Base-by-base conservation (phyloP, 805 yeast genomes). In the Torulaspora gathmanii region DNA sequence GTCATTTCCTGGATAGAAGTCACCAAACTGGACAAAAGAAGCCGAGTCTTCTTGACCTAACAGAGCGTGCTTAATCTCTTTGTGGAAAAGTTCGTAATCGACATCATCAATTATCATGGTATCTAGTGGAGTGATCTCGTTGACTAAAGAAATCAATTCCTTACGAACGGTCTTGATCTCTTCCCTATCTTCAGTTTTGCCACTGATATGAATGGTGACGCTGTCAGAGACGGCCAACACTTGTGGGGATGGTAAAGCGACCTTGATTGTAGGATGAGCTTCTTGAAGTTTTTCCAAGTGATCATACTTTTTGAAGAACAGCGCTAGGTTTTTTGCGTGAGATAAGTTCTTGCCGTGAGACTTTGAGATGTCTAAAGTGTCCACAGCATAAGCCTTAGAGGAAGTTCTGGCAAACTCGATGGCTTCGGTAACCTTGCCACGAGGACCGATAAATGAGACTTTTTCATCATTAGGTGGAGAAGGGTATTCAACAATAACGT, bases 301-400 rank as follows among this genome's bases (percentile, higher is more conserved):
- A 26, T 77, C 75, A 46, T 78, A 70, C 49, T 75, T 71, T 44
- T 68, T 63, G 53, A 93, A 82, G 63, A 73, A 86, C 10, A 83
- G 73, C 34, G 88, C 83, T 46, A 93, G 72, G 33, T 80, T 75
- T 50, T 79, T 78, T 8, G 95, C 96, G 58, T 93, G 98, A 13
- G 70, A 63, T 42, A 78, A 60, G 60, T 86, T 79, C 52, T 85
- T 86, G 58, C 88, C 86, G 64, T 93, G 97, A 25, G 98, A 95
- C 65, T 78, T 83, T 9, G 95, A 80, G 64, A 93, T 82, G 57
- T 89, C 95, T 59, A 93, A 73, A 28, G 79, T 68, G 52, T 82
- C 88, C 33, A 82, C 78, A 45, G 74, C 70, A 60, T 74, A 79
- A 44, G 77, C 73, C 38, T 80, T 70, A 27, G 93, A 77, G 33